Evolutionary conservation across 345 rosid species (phyloP).

Genomic region (Cardamine occulta): DNA sequence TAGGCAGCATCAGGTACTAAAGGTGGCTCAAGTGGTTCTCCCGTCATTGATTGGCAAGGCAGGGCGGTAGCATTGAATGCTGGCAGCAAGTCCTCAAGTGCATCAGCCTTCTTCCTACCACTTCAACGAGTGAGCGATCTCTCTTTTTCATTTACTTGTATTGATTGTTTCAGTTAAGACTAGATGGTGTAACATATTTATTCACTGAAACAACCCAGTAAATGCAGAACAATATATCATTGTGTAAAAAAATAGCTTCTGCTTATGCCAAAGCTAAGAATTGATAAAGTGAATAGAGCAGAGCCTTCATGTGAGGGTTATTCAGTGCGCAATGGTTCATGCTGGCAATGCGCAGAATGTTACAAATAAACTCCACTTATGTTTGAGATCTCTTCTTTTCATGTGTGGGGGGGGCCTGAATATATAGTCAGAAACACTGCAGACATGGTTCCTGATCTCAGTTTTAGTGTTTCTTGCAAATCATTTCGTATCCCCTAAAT

Average conservation of each 20-base stretch:
- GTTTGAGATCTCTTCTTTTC: constrained; percentile 26
- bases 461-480: constrained; percentile 7
- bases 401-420: constrained; percentile 19
- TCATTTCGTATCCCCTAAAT: neutral
- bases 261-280: constrained; percentile 12
- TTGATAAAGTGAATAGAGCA: neutral
- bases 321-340: neutral
- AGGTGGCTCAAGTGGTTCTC: constrained; percentile 99
- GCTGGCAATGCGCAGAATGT: constrained; percentile 1
- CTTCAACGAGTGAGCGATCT: constrained; percentile 69
- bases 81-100: constrained; percentile 85
- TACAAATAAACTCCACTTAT: neutral
- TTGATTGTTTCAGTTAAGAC: constrained; percentile 19
- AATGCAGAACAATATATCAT: neutral
- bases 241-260: constrained; percentile 12
- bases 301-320: constrained; percentile 16
- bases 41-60: constrained; percentile 94
- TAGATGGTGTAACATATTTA: constrained; percentile 1
- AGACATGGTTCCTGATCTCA: constrained; percentile 21
- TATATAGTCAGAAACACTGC: constrained; percentile 21
- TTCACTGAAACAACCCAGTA: constrained; percentile 17
- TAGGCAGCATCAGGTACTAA: constrained; percentile 98
- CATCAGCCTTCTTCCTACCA: constrained; percentile 91
- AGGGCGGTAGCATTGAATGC: constrained; percentile 98
- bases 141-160: constrained; percentile 13